phyloP scores from a whole-genome alignment of 805 yeast species.

The Ogataea populi-albae region DNA sequence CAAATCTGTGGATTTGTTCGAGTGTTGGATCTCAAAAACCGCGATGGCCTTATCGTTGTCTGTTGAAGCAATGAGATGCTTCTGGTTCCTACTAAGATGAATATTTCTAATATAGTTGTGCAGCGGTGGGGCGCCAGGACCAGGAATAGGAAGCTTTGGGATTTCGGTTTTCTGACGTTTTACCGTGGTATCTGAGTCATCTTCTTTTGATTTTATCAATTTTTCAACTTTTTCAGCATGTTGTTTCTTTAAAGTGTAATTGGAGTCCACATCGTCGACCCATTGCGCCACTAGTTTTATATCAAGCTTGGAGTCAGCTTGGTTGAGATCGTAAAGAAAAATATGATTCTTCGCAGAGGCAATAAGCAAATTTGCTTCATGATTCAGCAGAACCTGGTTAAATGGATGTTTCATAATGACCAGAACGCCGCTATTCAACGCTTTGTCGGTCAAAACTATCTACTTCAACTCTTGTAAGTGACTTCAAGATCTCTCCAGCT shows the following conservation, averaged over 20 bases:
- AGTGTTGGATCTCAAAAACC: constrained; percentile 46
- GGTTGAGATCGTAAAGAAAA: constrained; percentile 43
- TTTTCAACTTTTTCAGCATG: constrained; percentile 35
- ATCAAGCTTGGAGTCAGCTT: constrained; percentile 27
- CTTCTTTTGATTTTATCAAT: no score
- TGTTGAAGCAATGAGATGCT: constrained; percentile 62
- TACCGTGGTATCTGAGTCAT: constrained; percentile 24
- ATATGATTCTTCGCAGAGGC: constrained; percentile 57
- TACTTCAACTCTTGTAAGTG: no score
- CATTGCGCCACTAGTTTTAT: constrained; percentile 50
- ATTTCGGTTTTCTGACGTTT: constrained; percentile 30
- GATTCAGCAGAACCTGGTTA: constrained; percentile 51
- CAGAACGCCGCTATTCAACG: neutral
- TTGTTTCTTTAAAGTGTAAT: constrained; percentile 44
- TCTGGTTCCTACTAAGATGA: constrained; percentile 49
- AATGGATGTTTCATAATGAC: constrained; percentile 64
- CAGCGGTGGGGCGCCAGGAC: constrained; percentile 66
- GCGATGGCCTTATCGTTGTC: constrained; percentile 82
- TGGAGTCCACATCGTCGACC: constrained; percentile 56
- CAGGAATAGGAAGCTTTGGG: constrained; percentile 59
- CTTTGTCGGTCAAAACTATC: no score
- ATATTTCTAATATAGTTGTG: constrained; percentile 68
- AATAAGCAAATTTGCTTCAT: constrained; percentile 47
- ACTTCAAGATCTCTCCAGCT: no score
- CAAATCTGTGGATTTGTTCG: constrained; percentile 36